A percentile compares a stretch with the other conserved stretches of the same genome.
Evolutionary conservation across 768 basidiomycete genomes (phyloP).

Genomic region (Amanita rubescens): DNA sequence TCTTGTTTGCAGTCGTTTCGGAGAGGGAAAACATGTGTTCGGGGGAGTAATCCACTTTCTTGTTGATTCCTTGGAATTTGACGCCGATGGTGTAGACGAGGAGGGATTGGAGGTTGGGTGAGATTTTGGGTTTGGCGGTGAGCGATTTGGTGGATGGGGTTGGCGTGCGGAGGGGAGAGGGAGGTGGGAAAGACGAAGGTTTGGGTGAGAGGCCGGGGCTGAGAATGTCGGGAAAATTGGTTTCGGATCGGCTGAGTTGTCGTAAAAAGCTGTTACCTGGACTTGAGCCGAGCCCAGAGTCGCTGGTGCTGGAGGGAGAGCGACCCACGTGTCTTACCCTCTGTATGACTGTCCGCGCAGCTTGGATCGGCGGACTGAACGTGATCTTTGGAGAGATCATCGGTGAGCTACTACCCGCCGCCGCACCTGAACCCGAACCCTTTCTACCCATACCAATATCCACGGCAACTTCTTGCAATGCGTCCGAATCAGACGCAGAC

Average conservation of each 20-base stretch:
- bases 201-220: neutral
- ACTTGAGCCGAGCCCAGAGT: no score
- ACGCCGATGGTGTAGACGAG: conserved; percentile 95
- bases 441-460: conserved; percentile 8
- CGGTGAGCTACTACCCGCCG: neutral
- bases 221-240: neutral
- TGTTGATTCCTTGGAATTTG: conserved; percentile 87
- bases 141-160: conserved; percentile 1
- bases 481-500: conserved; percentile 18
- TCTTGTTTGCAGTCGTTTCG: conserved; percentile 70
- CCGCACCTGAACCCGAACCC: neutral
- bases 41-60: conserved; percentile 75
- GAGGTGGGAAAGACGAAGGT: neutral
- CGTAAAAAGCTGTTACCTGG: no score
- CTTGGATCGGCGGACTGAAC: conserved; percentile 3
- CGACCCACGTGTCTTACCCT: conserved; percentile 1
- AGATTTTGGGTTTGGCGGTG: conserved; percentile 65
- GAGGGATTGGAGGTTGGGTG: conserved; percentile 59
- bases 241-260: neutral
- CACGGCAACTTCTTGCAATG: conserved; percentile 14
- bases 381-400: conserved; percentile 4
- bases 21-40: conserved; percentile 93
- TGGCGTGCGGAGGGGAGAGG: neutral
- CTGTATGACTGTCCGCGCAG: conserved; percentile 1
- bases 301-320: neutral